Base-by-base conservation (phyloP, 2,329 filamentous ascomycete genomes). In the Pleurostoma richardsiae region DNA sequence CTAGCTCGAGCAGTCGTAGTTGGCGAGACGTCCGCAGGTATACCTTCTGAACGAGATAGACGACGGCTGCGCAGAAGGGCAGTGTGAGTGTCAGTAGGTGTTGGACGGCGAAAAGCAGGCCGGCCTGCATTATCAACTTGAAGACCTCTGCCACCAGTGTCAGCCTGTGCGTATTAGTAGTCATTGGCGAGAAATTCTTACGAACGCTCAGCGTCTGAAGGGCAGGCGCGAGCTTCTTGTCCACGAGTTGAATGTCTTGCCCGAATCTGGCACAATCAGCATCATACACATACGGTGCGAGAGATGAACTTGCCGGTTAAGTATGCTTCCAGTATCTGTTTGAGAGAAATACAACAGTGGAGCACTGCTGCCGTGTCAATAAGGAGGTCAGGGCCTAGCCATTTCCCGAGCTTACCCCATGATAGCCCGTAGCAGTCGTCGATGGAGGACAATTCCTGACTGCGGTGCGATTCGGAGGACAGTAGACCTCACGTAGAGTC, bases 11-110 rank as follows among this genome's bases (percentile, higher is more conserved):
- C 10, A 76, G 67, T 36, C 77, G 73, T 3, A 83, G 61, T 52
- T 82, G 79, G 0, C 78, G 70, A 0, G 78, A 80, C 0, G 78
- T 81, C 5, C 72, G 67, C 1, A 83, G 64, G 49, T 80, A 80
- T 29, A 73, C 57, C 41, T 69, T 74, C 49, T 78, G 75, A 3
- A 79, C 62, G 0, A 65, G 39, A 46, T 74, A 79, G 2, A 76
- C 56, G 1, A 69, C 52, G 3, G 58, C 49, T 5, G 69, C 46
- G 4, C 71, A 66, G 4, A 71, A 47, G 0, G 78, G 77, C n/a
- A 80, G 63, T 0, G 66, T 67, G 2, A 73, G 58, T 0, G 67
- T 66, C 0, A 77, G 64, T 45, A 71, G 71, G 31, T 65, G 69
- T 3, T 77, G 71, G 2, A 70, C 67, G 0, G 65, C 57, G 3